Conservation (phyloP, 305 asterid genomes). For the Striga hermonthica region DNA sequence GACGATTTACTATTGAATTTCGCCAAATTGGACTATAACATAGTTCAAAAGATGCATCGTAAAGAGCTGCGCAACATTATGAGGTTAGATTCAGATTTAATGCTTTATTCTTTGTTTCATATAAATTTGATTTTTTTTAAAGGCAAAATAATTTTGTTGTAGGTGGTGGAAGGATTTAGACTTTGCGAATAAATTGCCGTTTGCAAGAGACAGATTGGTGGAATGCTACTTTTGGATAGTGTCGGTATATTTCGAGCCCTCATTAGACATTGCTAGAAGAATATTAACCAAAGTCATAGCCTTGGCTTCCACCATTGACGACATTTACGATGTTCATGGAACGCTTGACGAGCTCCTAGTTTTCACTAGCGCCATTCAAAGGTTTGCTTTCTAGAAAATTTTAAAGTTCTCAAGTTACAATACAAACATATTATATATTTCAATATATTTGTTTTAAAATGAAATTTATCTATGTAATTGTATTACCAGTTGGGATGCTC, state of each 20-base stretch:
- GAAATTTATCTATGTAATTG: not conserved
- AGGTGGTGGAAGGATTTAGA: conserved; percentile 48
- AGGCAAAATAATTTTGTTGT: too few relatives aligned
- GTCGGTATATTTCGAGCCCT: not conserved
- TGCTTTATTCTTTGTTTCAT: not conserved
- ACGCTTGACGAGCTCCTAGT: conserved; percentile 35
- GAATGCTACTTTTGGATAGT: conserved; percentile 7
- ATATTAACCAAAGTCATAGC: not conserved
- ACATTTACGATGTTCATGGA: conserved; percentile 1
- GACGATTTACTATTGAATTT: conserved; percentile 29
- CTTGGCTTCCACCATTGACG: not conserved
- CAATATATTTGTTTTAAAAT: conserved; percentile 15
- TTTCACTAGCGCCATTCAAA: conserved; percentile 36
- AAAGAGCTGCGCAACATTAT: conserved; percentile 37
- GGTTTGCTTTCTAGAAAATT: conserved; percentile 17
- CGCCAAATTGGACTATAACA: conserved; percentile 41
- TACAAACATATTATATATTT: conserved; percentile 13
- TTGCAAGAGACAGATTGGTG: conserved; percentile 25
- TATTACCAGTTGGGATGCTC: conserved; percentile 36
- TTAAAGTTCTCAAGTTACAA: not conserved
- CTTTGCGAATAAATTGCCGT: conserved; percentile 32
- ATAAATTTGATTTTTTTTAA: not conserved
- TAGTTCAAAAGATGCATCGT: conserved; percentile 39
- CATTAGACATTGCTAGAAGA: not conserved
- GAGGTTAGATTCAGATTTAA: conserved; percentile 29